Base-by-base conservation (phyloP, 768 basidiomycete species). In the Nevesoporus exiguus region DNA sequence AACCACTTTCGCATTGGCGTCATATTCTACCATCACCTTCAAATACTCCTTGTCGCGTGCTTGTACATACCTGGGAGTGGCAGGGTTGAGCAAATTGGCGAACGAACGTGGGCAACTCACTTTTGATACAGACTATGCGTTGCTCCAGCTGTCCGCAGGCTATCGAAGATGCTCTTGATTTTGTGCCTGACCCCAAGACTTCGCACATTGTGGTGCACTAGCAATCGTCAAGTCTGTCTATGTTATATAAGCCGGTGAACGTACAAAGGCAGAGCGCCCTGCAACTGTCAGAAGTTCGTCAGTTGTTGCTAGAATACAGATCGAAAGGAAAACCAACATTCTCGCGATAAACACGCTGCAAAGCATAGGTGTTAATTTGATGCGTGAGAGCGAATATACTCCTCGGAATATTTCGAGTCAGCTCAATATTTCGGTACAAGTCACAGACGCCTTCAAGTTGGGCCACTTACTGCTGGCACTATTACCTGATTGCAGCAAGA, bases 191-290 rank as follows among this genome's bases (percentile, higher is more conserved):
- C 46, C 34, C 4, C 10, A 17, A n/a, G 0, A 13, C 25, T 31
- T 24, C 2, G 15, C 21, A 54, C 47, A 42, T 78, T 77, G 55
- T 73, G 70, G 3, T 63, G 4, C 49, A 62, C 61, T 62, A n/a
- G 11, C 25, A n/a, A n/a, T 21, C 6, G n/a, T 13, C 13, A 17
- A 42, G 21, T 29, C 46, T 39, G 21, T 30, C 25, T 5, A n/a
- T 31, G 27, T 19, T 4, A 21, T 41, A 8, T 2, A 27, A 25
- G 17, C 2, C 11, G 8, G 30, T 44, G 25, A 8, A 74, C 79
- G 43, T 62, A 83, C 83, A 56, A 31, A 83, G 60, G 50, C 76
- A 78, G 8, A 83, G 58, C 9, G 73, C 70, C 55, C 74, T 70
- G 58, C 79, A 82, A 19, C 82, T 83, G 36, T 34, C 17, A 27